Base-by-base conservation (phyloP, 192 early-diverging fungal genomes). In the Linnemannia exigua region DNA sequence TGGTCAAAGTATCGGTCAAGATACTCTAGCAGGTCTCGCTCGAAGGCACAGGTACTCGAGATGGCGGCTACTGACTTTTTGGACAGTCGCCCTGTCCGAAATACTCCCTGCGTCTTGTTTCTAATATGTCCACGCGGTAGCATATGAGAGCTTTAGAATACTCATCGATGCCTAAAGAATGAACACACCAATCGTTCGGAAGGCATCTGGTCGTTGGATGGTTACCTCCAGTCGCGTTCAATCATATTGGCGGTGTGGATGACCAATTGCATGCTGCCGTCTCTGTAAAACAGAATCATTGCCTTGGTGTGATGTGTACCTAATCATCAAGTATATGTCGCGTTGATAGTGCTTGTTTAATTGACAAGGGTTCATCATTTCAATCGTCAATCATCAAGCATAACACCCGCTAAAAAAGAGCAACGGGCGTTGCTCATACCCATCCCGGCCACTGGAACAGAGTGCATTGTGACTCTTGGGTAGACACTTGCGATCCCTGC, bases 181-280 rank as follows among this genome's bases (percentile, higher is more conserved):
- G 35, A 69, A 3, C 37, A 41, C 0, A 36, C 1, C 19, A 41
- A n/a, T 16, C 19, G n/a, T 4, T 19, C 17, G 17, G 15, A 0
- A 38, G 33, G 19, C 1, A 14, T 36, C 4, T 41, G 0, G 16
- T n/a, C 67, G 5, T 36, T 36, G 36, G 5, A 38, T 20, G 14
- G n/a, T 35, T 51, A 92, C 88, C 89, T 87, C 93, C 93, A 95
- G 82, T 95, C 94, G 22, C 75, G 79, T 20, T 81, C 72, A 77
- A 93, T 89, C 82, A 93, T 84, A 68, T 95, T 95, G 19, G 94
- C 94, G 1, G 94, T 95, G 48, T 92, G 92, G 5, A 95, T 87
- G 35, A 92, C 81, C 38, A 95, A 46, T 71, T 88, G 87, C 74
- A 89, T 76, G 6, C 84, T 87, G 41, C 90, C 77, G 35, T 86